phyloP scores from a whole-genome alignment of 73 alveolate genomes.

The Blepharisma japonicum region DNA sequence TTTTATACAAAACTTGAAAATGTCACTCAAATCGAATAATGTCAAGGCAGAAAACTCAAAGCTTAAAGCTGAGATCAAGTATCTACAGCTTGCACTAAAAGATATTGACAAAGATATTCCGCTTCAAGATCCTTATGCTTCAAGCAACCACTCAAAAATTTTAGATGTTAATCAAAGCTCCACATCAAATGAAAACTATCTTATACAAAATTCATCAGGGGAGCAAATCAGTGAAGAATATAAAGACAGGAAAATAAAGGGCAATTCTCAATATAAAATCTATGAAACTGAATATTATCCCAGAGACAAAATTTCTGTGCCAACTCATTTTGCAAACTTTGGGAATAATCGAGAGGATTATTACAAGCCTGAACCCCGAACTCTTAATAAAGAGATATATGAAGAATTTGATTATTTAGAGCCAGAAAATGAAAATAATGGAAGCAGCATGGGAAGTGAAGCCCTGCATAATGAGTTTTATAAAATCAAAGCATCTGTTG shows the following conservation, averaged over 20 bases:
- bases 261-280: background rate
- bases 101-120: background rate
- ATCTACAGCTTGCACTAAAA: background rate
- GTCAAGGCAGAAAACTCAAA: background rate
- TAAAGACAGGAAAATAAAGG: background rate
- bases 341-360: too few relatives aligned
- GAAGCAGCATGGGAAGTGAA: too few relatives aligned
- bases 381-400: too few relatives aligned
- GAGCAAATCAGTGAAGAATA: background rate
- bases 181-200: background rate
- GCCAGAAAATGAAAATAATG: too few relatives aligned
- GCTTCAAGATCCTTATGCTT: background rate
- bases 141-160: background rate
- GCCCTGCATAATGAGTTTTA: too few relatives aligned
- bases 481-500: too few relatives aligned
- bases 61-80: slow-evolving; percentile 16
- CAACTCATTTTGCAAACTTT: too few relatives aligned
- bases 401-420: too few relatives aligned
- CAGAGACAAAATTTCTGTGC: too few relatives aligned
- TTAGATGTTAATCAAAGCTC: background rate
- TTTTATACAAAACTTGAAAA: too few relatives aligned
- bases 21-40: too few relatives aligned
- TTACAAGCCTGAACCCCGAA: too few relatives aligned
- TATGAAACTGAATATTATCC: background rate
- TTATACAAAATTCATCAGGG: background rate